phyloP scores from a whole-genome alignment of 2,329 filamentous ascomycete genomes.

The Calonectria pseudoreteaudii region DNA sequence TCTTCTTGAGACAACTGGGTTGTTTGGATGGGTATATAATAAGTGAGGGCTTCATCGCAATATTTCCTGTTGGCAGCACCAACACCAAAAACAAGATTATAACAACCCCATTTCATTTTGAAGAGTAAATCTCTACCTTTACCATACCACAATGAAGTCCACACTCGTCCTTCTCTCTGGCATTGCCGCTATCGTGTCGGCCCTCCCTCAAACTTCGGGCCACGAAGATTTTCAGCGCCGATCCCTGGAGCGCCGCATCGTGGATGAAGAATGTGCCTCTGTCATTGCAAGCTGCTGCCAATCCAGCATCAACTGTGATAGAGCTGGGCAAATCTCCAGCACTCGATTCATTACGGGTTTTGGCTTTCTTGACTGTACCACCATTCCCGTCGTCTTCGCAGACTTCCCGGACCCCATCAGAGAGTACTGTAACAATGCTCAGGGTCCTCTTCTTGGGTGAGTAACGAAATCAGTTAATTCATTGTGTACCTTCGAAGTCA shows the following conservation, averaged over 20 bases:
- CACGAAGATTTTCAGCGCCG: not conserved
- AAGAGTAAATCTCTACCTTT: too few species aligned
- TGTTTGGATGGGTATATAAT: not conserved
- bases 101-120: not conserved
- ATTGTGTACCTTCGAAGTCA: too few species aligned
- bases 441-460: not conserved
- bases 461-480: not conserved
- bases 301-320: not conserved
- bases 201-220: not conserved
- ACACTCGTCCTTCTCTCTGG: not conserved
- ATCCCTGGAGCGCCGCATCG: not conserved
- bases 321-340: not conserved
- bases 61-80: not conserved
- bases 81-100: not conserved
- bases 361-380: not conserved
- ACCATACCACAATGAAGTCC: constrained; percentile 11
- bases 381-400: not conserved
- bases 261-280: not conserved
- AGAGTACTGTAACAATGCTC: not conserved
- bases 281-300: not conserved
- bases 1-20: too few species aligned
- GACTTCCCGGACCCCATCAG: not conserved
- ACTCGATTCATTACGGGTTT: not conserved
- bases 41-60: not conserved
- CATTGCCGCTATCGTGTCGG: not conserved